These are phyloP conservation scores for Pseudotulostoma volvatum DNA, from an alignment of 495 filamentous ascomycete genomes.

Conservation along the genomic window DNA sequence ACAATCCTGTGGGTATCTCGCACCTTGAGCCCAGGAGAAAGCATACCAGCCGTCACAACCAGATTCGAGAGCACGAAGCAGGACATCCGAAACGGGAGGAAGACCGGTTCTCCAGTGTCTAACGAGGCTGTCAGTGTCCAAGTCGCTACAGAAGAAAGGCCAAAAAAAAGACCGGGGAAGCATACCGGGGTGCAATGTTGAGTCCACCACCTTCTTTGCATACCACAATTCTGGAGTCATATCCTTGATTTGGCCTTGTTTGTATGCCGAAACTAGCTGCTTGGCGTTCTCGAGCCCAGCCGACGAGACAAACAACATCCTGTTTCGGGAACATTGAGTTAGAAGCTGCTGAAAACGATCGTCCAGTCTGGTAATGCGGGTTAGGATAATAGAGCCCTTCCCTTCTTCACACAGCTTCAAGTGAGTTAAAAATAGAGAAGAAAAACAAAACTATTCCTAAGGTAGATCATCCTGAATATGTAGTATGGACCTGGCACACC, in stretches of 20 bases:
- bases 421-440: not conserved
- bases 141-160: not conserved
- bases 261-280: constrained; percentile 58
- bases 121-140: not conserved
- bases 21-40: constrained; percentile 67
- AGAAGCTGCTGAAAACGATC: not conserved
- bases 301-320: constrained; percentile 63
- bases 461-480: too few species aligned
- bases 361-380: not conserved
- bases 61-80: constrained; percentile 88
- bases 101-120: constrained; percentile 85
- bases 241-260: constrained; percentile 49
- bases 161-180: not conserved
- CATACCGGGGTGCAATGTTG: constrained; percentile 82
- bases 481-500: too few species aligned
- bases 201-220: constrained; percentile 93
- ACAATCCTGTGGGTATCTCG: too few species aligned
- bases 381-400: not conserved
- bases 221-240: constrained; percentile 90
- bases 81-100: constrained; percentile 94
- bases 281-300: constrained; percentile 73
- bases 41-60: constrained; percentile 94
- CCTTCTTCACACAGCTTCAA: too few species aligned
- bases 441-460: too few species aligned
- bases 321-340: constrained; percentile 15